A percentile compares a stretch with the other conserved stretches of the same genome.
Evolutionary conservation across 495 filamentous ascomycete species (phyloP).

Genomic region (Beverwykella pulmonaria): DNA sequence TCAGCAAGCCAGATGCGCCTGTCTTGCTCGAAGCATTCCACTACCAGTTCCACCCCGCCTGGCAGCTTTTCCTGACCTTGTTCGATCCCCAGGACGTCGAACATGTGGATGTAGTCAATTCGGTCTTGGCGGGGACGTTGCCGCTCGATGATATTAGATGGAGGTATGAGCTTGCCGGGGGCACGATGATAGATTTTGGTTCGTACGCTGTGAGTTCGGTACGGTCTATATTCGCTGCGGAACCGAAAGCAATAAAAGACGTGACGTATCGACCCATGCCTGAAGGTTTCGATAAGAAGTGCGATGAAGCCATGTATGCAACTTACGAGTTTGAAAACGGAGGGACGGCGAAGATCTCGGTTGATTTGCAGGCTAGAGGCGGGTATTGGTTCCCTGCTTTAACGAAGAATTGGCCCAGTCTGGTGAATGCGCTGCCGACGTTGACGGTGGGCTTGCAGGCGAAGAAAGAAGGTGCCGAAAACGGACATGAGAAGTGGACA

Average conservation of each 20-base stretch:
- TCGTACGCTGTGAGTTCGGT: conserved; percentile 54
- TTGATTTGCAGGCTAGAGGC: conserved; percentile 21
- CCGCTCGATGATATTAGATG: conserved; percentile 58
- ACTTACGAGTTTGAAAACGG: conserved; percentile 39
- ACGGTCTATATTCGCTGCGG: conserved; percentile 47
- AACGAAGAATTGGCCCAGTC: conserved; percentile 14
- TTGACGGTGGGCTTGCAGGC: conserved; percentile 32
- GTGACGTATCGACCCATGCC: conserved; percentile 25
- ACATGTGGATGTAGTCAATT: conserved; percentile 25
- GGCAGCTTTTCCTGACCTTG: conserved; percentile 44
- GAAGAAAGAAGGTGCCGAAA: conserved; percentile 37
- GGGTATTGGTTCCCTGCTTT: conserved; percentile 17
- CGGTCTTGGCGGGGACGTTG: conserved; percentile 23
- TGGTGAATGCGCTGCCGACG: conserved; percentile 1
- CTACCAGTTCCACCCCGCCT: conserved; percentile 50
- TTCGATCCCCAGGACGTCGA: conserved; percentile 45
- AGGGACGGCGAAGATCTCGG: conserved; percentile 17
- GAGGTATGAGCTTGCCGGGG: conserved; percentile 58
- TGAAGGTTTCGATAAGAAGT: conserved; percentile 42
- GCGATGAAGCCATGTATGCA: conserved; percentile 26
- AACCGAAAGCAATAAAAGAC: conserved; percentile 24
- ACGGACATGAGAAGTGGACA: conserved; percentile 6
- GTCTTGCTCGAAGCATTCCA: conserved; percentile 64
- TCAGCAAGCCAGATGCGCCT: conserved; percentile 35
- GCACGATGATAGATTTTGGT: conserved; percentile 60